A percentile compares a stretch with the other conserved stretches of the same genome.
These are phyloP conservation scores for Trichomonascus vanleenenianus DNA, from an alignment of 805 yeast genomes.

Conservation along the genomic window DNA sequence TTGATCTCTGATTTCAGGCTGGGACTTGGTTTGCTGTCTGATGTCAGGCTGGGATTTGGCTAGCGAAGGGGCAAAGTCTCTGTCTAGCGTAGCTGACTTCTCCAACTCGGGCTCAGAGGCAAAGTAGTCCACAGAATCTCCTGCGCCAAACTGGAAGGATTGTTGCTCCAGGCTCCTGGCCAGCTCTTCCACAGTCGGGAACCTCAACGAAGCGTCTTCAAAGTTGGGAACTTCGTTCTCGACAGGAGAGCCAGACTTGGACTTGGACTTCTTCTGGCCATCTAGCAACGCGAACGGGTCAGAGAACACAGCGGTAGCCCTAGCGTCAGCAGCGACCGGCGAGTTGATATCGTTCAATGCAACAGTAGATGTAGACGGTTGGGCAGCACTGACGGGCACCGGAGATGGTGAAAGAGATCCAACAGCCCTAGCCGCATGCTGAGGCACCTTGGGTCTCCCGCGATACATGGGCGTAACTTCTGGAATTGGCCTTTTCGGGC, in stretches of 20 bases:
- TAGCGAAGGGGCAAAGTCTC: too few relatives aligned
- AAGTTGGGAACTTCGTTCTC: neutral
- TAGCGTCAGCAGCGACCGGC: neutral
- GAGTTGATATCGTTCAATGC: slow-evolving; percentile 1
- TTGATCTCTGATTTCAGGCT: too few relatives aligned
- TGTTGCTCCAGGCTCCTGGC: slow-evolving; percentile 15
- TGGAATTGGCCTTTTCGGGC: slow-evolving; percentile 12
- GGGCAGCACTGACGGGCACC: neutral
- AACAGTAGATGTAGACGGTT: slow-evolving; percentile 5
- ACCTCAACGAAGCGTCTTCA: slow-evolving; percentile 21
- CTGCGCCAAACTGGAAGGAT: slow-evolving; percentile 4
- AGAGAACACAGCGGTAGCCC: slow-evolving; percentile 6
- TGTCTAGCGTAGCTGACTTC: too few relatives aligned
- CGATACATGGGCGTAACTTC: slow-evolving; percentile 20
- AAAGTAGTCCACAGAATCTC: too few relatives aligned
- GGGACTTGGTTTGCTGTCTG: too few relatives aligned
- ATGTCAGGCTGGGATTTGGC: too few relatives aligned
- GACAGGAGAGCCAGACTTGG: neutral
- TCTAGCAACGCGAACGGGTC: slow-evolving; percentile 15
- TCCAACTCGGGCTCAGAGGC: too few relatives aligned
- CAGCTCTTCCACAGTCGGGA: slow-evolving; percentile 30
- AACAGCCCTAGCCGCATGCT: neutral
- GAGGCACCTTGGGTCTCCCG: slow-evolving; percentile 17
- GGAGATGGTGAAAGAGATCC: too few relatives aligned
- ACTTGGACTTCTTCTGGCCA: neutral